Base-by-base conservation (phyloP, 2,329 filamentous ascomycete genomes). In the Tolypocladium sp. region DNA sequence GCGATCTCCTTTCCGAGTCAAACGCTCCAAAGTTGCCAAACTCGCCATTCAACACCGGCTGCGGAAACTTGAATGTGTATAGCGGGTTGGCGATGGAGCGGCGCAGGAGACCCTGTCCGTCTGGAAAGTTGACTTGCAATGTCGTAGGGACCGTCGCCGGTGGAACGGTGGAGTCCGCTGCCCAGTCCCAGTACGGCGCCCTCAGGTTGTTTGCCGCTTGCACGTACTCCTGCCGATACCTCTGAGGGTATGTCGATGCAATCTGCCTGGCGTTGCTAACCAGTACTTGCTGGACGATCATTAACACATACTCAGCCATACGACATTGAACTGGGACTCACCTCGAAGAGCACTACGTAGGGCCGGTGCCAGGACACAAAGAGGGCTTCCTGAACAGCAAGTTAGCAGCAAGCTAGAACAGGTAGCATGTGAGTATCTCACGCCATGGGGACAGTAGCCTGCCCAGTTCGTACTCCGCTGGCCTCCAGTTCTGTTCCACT, bases 331-430 rank as follows among this genome's bases (percentile, higher is more conserved):
- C 5, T 9, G 8, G n/a, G 6, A 59, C 69, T 20, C 68, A 81
- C 80, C 74, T 86, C 83, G 59, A 75, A 84, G 8, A 85, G 8
- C 77, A 70, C 41, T 3, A 84, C 65, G 60, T 81, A 85, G 2
- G 81, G 78, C 7, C 82, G 78, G 67, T 86, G 83, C 83, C 81
- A 85, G n/a, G 78, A 70, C 9, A 76, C 65, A 61, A 84, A 82
- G 25, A 79, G 66, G 17, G 74, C 69, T 66, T 82, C 77, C 79
- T 81, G 42, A 20, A 30, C 55, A 58, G 57, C 15, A 41, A 40
- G n/a, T 56, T 17, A 58, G 52, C 25, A 1, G 30, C 49, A n/a
- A 25, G 10, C 20, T 22, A 13, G 7, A 37, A 1, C 2, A 35
- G 33, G 15, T 2, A 17, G 30, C 1, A 15, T 7, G 38, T 20